phyloP scores from a whole-genome alignment of 1,284 basidiomycete genomes.

The Austroboletus novae-zelandiae region DNA sequence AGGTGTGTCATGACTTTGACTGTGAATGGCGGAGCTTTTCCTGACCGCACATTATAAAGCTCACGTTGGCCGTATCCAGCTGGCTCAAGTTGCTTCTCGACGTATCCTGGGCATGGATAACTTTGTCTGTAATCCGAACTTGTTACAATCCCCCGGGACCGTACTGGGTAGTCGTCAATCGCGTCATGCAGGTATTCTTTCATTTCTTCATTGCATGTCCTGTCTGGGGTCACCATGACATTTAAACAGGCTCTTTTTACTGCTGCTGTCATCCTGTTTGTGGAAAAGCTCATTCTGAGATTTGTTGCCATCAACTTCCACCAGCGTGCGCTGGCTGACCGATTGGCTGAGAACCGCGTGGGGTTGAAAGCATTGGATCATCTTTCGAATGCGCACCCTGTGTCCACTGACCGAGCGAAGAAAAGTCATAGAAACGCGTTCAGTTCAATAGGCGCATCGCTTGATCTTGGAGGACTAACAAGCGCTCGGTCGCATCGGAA shows the following conservation, averaged over 20 bases:
- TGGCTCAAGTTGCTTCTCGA: constrained; percentile 71
- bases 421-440: constrained; percentile 34
- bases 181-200: constrained; percentile 59
- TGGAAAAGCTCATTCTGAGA: constrained; percentile 69
- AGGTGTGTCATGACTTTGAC: constrained; percentile 41
- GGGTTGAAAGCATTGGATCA: constrained; percentile 68
- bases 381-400: constrained; percentile 61
- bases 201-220: background rate
- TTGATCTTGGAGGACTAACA: constrained; percentile 29
- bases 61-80: constrained; percentile 64
- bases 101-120: constrained; percentile 69
- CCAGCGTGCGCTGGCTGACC: constrained; percentile 68
- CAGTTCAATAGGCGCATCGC: constrained; percentile 30
- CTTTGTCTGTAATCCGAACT: constrained; percentile 57
- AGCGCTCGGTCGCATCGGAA: constrained; percentile 28
- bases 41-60: constrained; percentile 35
- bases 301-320: constrained; percentile 80
- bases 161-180: constrained; percentile 70
- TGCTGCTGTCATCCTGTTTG: constrained; percentile 57
- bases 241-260: constrained; percentile 59
- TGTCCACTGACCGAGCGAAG: constrained; percentile 32
- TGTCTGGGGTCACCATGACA: constrained; percentile 2
- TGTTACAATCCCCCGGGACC: constrained; percentile 56
- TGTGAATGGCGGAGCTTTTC: background rate
- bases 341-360: constrained; percentile 64